Base-by-base conservation (phyloP, 345 rosid genomes). In the Lenwebbia sp. region DNA sequence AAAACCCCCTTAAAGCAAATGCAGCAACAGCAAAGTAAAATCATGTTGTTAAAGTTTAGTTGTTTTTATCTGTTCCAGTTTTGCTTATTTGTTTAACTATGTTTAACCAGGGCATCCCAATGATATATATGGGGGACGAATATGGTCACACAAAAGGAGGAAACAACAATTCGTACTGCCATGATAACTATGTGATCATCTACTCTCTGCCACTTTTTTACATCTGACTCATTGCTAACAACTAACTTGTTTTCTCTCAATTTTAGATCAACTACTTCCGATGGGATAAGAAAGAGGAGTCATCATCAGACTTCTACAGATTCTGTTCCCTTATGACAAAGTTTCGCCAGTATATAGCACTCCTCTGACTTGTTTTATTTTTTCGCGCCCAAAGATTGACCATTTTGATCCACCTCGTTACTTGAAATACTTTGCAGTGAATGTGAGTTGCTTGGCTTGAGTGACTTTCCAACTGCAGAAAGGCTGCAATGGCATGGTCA, bases 141-240 rank as follows among this genome's bases (percentile, higher is more conserved):
- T 97, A 96, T 90, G 99, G 99, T 54, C 99, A 96, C 89, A 95
- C 98, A 10, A 97, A 97, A 92, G 96, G 95, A 22, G 99, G 99
- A 84, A 96, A 97, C 95, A 97, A 95, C 93, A 97, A 96, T 85
- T 93, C 98, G 4, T 97, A 97, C 90, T 97, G 98, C 92, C 99
- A 93, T 87, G 98, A 97, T 91, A 96, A 97, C 90, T 88, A 92
- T 93, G 99, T 97, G 86, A 89, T 84, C 84, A 83, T 89, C 88
- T 88, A 70, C 78, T 30, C 87, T 84, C 56, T 62, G 44, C 58
- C 41, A n/a, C 25, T 74, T 33, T 81, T 85, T 60, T 53, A 56
- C 65, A 51, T 41, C 47, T 6, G 8, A 55, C 14, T n/a, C 62
- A 54, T 78, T 8, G 65, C 41, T 70, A 70, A 81, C 37, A 13